Conservation (phyloP, 2,329 filamentous ascomycete genomes). For the Trichoderma lentiforme region DNA sequence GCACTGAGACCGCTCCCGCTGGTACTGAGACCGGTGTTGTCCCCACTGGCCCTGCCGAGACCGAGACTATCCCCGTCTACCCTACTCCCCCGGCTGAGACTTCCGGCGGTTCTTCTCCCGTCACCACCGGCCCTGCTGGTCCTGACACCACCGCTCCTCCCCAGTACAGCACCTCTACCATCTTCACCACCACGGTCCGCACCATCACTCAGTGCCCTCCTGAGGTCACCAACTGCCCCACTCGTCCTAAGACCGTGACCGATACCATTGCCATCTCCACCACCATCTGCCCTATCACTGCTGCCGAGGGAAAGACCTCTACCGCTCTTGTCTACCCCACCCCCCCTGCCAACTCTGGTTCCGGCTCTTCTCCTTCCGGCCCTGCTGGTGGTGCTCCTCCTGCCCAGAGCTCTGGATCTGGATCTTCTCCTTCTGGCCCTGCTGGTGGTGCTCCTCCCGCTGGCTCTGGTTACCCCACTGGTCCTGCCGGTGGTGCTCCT, state of each 20-base stretch:
- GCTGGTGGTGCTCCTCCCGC: neutral
- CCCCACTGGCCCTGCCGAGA: neutral
- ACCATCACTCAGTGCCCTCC: constrained; percentile 61
- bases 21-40: neutral
- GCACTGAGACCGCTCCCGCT: neutral
- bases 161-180: constrained; percentile 46
- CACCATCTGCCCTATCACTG: constrained; percentile 41
- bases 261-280: constrained; percentile 39
- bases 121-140: constrained; percentile 18
- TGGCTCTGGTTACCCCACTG: neutral
- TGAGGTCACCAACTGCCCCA: constrained; percentile 60
- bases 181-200: constrained; percentile 57
- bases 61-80: constrained; percentile 9
- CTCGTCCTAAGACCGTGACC: constrained; percentile 36
- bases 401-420: neutral
- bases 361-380: neutral
- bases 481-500: neutral
- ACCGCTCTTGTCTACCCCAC: neutral
- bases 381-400: neutral
- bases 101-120: constrained; percentile 8
- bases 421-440: neutral
- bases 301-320: neutral
- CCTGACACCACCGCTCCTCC: constrained; percentile 21
- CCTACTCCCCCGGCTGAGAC: constrained; percentile 22
- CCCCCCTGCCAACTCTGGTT: constrained; percentile 18